Base-by-base conservation (phyloP, 768 basidiomycete species). In the Boletus sensibilis region DNA sequence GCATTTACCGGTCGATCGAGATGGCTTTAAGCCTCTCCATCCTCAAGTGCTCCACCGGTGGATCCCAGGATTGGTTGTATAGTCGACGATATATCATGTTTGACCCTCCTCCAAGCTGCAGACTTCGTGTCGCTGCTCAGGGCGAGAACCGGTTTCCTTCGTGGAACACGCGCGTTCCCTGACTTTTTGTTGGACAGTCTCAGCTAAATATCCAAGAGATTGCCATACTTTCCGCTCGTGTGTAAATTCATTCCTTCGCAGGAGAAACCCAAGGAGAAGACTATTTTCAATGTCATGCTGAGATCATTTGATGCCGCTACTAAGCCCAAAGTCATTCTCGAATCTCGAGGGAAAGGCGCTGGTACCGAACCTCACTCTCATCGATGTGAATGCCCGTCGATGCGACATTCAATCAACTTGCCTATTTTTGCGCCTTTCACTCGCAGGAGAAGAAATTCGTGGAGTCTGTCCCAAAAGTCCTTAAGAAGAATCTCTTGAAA, bases 201-300 rank as follows among this genome's bases (percentile, higher is more conserved):
- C 87, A 90, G 57, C 74, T 99, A 57, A 98, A 98, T 71, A 99
- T 99, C 60, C 92, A 95, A 76, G 96, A 98, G 78, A 92, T 98
- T 68, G 93, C 94, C 18, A 83, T 97, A 81, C 93, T 94, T 43
- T 78, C 90, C 27, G 79, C 86, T 16, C 76, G 84, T 10, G 76
- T n/a, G n/a, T n/a, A 5, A 38, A 42, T 44, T 55, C 20, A 50
- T 37, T 4, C 16, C 4, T n/a, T n/a, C n/a, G n/a, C n/a, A 93
- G 87, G 93, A 94, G 73, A 97, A 95, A 69, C 94, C 94, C 47
- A 98, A 97, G 77, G 97, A 98, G 79, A 98, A 98, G 86, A 97
- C 94, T 18, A 82, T 95, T 34, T 99, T 99, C 78, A 95, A 87
- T 65, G 90, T 98, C 68, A 94, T 86, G 74, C 82, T 99, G 40